Percentiles rank a stretch among this genome's conserved stretches.
Conservation (phyloP, 2,329 filamentous ascomycete genomes). For the Ascochyta viciae-villosae region DNA sequence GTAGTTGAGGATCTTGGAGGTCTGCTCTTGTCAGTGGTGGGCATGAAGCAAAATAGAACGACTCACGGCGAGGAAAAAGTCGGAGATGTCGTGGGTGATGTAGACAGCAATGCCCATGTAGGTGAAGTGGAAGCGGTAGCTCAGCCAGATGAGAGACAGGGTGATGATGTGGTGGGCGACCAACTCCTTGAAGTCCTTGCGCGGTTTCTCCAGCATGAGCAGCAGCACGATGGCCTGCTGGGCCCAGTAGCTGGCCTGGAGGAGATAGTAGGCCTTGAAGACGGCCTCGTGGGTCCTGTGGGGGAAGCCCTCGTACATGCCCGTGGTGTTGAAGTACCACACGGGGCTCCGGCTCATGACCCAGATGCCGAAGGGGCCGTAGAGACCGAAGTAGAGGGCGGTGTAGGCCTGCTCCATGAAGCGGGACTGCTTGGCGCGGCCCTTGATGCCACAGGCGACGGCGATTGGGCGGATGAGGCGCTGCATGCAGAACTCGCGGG, state of each 20-base stretch:
- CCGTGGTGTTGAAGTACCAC: constrained; percentile 92
- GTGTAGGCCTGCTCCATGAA: constrained; percentile 99
- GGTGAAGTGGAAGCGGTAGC: constrained; percentile 96
- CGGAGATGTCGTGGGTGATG: constrained; percentile 91
- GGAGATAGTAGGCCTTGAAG: constrained; percentile 96
- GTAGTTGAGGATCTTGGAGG: constrained; percentile 92
- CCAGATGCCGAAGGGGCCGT: constrained; percentile 84
- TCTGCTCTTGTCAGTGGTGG: constrained; percentile 57
- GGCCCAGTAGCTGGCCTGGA: constrained; percentile 93
- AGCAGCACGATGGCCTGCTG: constrained; percentile 91
- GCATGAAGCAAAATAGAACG: no score
- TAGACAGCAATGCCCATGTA: constrained; percentile 94
- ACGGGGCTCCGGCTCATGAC: constrained; percentile 91
- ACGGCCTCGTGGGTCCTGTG: constrained; percentile 78
- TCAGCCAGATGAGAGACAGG: constrained; percentile 79
- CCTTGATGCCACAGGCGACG: constrained; percentile 70
- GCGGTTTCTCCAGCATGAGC: constrained; percentile 86
- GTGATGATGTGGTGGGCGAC: constrained; percentile 92
- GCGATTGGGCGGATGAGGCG: constrained; percentile 81
- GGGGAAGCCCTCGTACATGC: constrained; percentile 89
- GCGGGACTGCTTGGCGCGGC: constrained; percentile 79
- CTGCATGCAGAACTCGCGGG: constrained; percentile 96
- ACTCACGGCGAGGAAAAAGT: constrained; percentile 87
- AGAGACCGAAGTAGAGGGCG: constrained; percentile 83
- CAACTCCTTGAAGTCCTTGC: constrained; percentile 94